These are phyloP conservation scores for Dacryopinax primogenitus DNA, from an alignment of 768 basidiomycete species.

Conservation along the genomic window DNA sequence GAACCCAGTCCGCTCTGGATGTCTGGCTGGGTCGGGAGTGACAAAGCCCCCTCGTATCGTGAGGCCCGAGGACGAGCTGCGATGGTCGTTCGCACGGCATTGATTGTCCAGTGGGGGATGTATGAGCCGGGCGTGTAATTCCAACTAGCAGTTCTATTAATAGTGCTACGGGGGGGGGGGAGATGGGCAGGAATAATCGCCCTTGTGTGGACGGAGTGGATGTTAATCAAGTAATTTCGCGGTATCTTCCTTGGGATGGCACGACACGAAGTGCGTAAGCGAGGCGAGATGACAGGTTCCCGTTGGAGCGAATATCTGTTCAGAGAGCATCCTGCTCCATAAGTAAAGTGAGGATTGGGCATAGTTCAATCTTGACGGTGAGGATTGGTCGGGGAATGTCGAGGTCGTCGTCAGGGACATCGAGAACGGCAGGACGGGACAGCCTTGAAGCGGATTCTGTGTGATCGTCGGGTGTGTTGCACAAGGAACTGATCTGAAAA, in stretches of 20 bases:
- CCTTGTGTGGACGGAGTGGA: neutral
- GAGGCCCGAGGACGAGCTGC: neutral
- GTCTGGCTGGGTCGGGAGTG: too few species aligned
- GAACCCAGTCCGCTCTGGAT: too few species aligned
- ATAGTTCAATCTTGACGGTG: neutral
- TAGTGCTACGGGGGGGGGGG: neutral
- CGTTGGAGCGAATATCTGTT: neutral
- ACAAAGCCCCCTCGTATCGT: neutral
- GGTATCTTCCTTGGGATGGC: neutral
- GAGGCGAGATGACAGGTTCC: neutral
- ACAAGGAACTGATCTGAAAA: neutral
- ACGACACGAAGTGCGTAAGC: neutral
- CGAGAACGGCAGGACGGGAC: neutral
- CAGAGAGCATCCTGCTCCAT: neutral
- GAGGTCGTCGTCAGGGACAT: neutral
- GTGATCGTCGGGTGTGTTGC: neutral
- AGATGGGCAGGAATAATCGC: neutral
- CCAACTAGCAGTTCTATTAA: neutral
- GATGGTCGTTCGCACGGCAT: neutral
- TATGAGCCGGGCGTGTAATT: neutral
- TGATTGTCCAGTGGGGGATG: neutral
- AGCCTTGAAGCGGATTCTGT: conserved; percentile 1
- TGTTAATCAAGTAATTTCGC: neutral
- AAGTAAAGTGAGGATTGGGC: conserved; percentile 2
- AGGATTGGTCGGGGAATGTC: conserved; percentile 8